A percentile compares a stretch with the other conserved stretches of the same genome.
Conservation (phyloP, 495 filamentous ascomycete species). For the Trypethelium eluteriae region DNA sequence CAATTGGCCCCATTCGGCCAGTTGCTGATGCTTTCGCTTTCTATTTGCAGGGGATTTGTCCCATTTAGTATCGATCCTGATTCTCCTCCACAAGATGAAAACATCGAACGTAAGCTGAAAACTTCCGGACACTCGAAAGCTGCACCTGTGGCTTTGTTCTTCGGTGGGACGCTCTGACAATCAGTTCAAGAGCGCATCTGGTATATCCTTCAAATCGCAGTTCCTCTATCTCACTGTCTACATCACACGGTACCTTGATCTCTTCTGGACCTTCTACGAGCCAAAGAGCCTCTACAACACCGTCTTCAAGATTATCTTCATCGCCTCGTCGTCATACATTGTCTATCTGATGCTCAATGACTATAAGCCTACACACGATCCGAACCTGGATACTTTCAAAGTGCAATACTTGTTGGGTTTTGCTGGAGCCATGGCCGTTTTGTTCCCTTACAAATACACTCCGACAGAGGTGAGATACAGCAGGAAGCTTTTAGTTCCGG, state of each 20-base stretch:
- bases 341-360: slow-evolving; percentile 94
- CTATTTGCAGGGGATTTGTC: slow-evolving; percentile 71
- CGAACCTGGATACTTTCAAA: slow-evolving; percentile 92
- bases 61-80: slow-evolving; percentile 88
- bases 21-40: slow-evolving; percentile 10
- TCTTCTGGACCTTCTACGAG: slow-evolving; percentile 75
- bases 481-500: not conserved
- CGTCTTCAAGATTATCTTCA: slow-evolving; percentile 92
- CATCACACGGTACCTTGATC: slow-evolving; percentile 83
- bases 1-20: slow-evolving; percentile 1
- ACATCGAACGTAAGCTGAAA: slow-evolving; percentile 62
- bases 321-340: slow-evolving; percentile 78
- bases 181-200: slow-evolving; percentile 71
- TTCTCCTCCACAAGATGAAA: slow-evolving; percentile 92
- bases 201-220: slow-evolving; percentile 97
- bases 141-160: slow-evolving; percentile 15
- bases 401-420: slow-evolving; percentile 83
- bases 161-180: not conserved
- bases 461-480: slow-evolving; percentile 46
- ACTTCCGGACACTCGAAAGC: slow-evolving; percentile 11
- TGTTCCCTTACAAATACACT: slow-evolving; percentile 78
- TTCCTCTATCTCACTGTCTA: slow-evolving; percentile 89
- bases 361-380: slow-evolving; percentile 93
- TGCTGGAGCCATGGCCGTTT: slow-evolving; percentile 65
- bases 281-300: slow-evolving; percentile 69